Conservation (phyloP, 768 basidiomycete species). For the Leccinum boreale region DNA sequence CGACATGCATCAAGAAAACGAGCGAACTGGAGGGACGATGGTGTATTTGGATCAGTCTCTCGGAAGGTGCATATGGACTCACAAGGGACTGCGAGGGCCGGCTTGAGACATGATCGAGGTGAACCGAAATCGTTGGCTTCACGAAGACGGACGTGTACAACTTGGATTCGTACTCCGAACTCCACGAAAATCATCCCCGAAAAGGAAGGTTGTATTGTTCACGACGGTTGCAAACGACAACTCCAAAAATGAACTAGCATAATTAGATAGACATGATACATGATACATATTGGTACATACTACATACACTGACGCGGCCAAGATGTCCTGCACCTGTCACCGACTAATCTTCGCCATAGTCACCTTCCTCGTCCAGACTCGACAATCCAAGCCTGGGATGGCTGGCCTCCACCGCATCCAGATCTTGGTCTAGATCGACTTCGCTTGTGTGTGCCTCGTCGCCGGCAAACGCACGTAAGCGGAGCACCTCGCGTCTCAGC, state of each 20-base stretch:
- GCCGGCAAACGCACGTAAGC: conserved; percentile 44
- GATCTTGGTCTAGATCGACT: conserved; percentile 28
- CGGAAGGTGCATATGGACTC: conserved; percentile 12
- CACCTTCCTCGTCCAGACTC: conserved; percentile 32
- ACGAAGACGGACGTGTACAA: not conserved
- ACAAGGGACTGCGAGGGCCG: conserved; percentile 40
- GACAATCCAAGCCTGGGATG: conserved; percentile 19
- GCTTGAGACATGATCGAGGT: conserved; percentile 16
- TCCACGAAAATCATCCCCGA: conserved; percentile 26
- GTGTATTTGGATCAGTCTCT: not conserved
- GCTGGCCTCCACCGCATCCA: conserved; percentile 28
- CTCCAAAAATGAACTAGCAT: not conserved
- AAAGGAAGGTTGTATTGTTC: conserved; percentile 8
- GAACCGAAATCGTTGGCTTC: not conserved
- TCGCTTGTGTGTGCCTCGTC: conserved; percentile 21
- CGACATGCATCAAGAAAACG: conserved; percentile 77
- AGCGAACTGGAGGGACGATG: conserved; percentile 41
- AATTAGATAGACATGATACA: conserved; percentile 11
- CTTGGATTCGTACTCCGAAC: conserved; percentile 21
- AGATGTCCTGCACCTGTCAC: not conserved
- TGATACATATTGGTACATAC: conserved; percentile 1
- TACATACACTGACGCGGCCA: conserved; percentile 2
- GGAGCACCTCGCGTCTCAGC: conserved; percentile 63
- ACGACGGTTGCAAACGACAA: not conserved
- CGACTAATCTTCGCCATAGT: conserved; percentile 27